Conservation (phyloP, 345 rosid species). For the Aethionema arabicum region DNA sequence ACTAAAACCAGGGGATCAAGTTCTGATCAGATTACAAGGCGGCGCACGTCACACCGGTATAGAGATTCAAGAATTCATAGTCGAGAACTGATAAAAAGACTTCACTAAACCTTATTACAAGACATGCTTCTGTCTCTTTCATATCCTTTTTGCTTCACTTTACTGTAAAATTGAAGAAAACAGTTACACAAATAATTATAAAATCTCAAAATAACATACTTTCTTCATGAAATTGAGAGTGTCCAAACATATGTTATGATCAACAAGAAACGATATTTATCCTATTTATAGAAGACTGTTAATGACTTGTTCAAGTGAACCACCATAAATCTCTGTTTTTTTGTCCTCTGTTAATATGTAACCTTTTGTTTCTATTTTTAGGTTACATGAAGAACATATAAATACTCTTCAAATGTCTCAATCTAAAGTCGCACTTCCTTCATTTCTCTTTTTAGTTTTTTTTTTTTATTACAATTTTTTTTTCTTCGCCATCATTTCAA, state of each 20-base stretch:
- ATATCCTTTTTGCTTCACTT: background rate
- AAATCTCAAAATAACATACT: no score
- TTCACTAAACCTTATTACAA: slow-evolving; percentile 9
- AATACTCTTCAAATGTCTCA: slow-evolving; percentile 12
- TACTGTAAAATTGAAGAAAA: background rate
- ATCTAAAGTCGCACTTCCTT: slow-evolving; percentile 30
- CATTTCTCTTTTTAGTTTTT: slow-evolving; percentile 15
- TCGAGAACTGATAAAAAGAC: slow-evolving; percentile 53
- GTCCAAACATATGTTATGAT: background rate
- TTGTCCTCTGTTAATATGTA: slow-evolving; percentile 5
- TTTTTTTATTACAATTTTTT: background rate
- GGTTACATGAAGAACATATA: slow-evolving; percentile 15
- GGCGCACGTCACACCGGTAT: slow-evolving; percentile 88
- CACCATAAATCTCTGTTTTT: slow-evolving; percentile 28
- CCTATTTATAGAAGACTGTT: slow-evolving; percentile 1
- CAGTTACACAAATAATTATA: no score
- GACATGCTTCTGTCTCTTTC: background rate
- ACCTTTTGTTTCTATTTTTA: slow-evolving; percentile 21
- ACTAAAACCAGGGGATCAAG: slow-evolving; percentile 63
- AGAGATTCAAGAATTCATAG: slow-evolving; percentile 78
- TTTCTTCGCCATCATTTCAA: slow-evolving; percentile 20
- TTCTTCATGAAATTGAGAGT: background rate
- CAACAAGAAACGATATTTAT: background rate
- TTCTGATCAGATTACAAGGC: slow-evolving; percentile 63
- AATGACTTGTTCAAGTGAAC: slow-evolving; percentile 21